phyloP scores from a whole-genome alignment of 2,329 filamentous ascomycete genomes.

The Pestalotiopsis sp. region DNA sequence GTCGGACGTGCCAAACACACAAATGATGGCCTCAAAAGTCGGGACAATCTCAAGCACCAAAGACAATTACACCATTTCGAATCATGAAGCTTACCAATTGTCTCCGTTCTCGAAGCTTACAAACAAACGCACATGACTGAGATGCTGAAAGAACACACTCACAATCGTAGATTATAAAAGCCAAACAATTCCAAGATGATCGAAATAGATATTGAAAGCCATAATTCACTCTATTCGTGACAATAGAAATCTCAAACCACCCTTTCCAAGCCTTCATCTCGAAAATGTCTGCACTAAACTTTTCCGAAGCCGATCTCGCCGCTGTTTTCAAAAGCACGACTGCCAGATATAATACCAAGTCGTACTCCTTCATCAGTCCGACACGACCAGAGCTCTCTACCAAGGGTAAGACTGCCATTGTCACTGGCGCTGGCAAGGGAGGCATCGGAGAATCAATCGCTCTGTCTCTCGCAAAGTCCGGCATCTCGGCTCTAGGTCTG shows the following conservation, averaged over 20 bases:
- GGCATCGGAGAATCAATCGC: slow-evolving; percentile 5
- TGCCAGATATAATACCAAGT: neutral
- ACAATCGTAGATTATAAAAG: neutral
- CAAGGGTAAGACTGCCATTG: slow-evolving; percentile 5
- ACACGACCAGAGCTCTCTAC: slow-evolving; percentile 4
- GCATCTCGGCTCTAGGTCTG: slow-evolving; percentile 5
- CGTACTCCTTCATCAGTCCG: slow-evolving; percentile 7
- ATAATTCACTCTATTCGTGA: neutral
- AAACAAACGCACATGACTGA: neutral
- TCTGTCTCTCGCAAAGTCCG: slow-evolving; percentile 5
- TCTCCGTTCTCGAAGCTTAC: neutral
- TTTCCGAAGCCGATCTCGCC: neutral
- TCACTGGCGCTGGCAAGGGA: slow-evolving; percentile 6
- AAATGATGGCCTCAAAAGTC: neutral
- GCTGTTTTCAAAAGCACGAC: neutral
- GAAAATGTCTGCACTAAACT: neutral
- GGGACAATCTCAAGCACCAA: neutral
- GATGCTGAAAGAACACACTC: neutral
- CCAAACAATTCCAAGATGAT: neutral
- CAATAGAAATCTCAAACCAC: neutral
- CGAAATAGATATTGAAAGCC: neutral
- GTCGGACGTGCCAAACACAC: neutral
- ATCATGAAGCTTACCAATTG: neutral
- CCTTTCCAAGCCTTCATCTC: neutral
- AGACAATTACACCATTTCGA: neutral